These are phyloP conservation scores for Juglanconis juglandina DNA, from an alignment of 2,329 filamentous ascomycete genomes.

Conservation along the genomic window DNA sequence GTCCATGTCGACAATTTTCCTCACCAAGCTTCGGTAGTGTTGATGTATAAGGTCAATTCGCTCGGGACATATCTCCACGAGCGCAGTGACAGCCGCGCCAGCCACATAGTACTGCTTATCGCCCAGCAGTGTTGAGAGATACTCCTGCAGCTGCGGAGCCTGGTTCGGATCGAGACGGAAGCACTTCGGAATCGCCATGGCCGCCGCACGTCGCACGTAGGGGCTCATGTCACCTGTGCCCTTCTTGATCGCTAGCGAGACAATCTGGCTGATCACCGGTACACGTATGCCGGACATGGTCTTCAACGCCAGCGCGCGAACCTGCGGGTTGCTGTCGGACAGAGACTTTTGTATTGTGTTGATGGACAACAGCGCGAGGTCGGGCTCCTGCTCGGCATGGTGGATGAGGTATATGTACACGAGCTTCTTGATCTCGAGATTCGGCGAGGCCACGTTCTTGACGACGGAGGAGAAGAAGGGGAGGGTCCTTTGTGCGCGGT, in stretches of 20 bases:
- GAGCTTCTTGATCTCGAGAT: conserved; percentile 93
- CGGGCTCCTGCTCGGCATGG: conserved; percentile 93
- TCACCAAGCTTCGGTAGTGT: conserved; percentile 80
- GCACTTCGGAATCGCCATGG: conserved; percentile 92
- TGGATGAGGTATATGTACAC: conserved; percentile 98
- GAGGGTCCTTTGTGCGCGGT: conserved; percentile 80
- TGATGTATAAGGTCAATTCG: conserved; percentile 84
- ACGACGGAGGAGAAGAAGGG: conserved; percentile 97
- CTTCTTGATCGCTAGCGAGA: conserved; percentile 92
- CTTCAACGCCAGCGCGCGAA: conserved; percentile 85
- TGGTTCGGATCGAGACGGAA: conserved; percentile 86
- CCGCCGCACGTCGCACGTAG: conserved; percentile 86
- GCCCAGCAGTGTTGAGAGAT: conserved; percentile 71
- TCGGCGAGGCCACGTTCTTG: conserved; percentile 94
- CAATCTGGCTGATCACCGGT: conserved; percentile 95
- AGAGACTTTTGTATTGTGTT: conserved; percentile 98
- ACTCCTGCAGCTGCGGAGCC: conserved; percentile 78
- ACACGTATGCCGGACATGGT: conserved; percentile 98
- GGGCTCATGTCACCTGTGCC: conserved; percentile 92
- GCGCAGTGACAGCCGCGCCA: conserved; percentile 85
- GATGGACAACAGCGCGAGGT: conserved; percentile 92
- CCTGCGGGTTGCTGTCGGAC: conserved; percentile 84
- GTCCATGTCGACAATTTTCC: conserved; percentile 96
- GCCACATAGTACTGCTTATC: conserved; percentile 97
- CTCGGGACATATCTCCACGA: conserved; percentile 84